phyloP scores from a whole-genome alignment of 768 basidiomycete species.

The Leucosporidium scottii region DNA sequence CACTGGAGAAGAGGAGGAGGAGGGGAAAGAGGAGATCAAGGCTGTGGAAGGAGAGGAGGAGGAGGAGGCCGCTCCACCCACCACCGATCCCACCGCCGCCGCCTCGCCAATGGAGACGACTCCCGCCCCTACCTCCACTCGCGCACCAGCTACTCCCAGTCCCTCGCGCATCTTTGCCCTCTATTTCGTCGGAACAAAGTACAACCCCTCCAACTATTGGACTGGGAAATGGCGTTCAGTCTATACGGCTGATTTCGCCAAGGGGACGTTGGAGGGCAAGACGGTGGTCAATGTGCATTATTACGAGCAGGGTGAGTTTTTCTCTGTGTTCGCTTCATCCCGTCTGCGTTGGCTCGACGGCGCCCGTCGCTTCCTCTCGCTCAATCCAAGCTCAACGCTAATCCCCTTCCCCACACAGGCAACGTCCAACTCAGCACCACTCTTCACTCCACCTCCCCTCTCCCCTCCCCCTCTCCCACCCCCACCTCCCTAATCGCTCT shows the following conservation, averaged over 20 bases:
- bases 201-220: conserved; percentile 92
- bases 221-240: conserved; percentile 90
- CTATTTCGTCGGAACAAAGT: conserved; percentile 90
- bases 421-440: conserved; percentile 85
- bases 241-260: conserved; percentile 64
- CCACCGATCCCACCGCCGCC: neutral
- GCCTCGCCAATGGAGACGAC: too few species aligned
- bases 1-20: neutral
- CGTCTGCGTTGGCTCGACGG: too few species aligned
- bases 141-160: too few species aligned
- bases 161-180: conserved; percentile 51
- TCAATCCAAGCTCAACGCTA: neutral
- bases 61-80: neutral
- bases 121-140: too few species aligned
- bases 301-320: conserved; percentile 82
- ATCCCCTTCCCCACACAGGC: conserved; percentile 8
- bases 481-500: conserved; percentile 61
- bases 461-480: conserved; percentile 44
- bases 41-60: conserved; percentile 26
- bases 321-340: conserved; percentile 44
- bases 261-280: conserved; percentile 50
- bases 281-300: conserved; percentile 89
- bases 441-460: conserved; percentile 54
- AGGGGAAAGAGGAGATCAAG: conserved; percentile 7
- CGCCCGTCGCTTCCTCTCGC: too few species aligned